Conservation (phyloP, 2,329 filamentous ascomycete species). For the Knufia fluminis region DNA sequence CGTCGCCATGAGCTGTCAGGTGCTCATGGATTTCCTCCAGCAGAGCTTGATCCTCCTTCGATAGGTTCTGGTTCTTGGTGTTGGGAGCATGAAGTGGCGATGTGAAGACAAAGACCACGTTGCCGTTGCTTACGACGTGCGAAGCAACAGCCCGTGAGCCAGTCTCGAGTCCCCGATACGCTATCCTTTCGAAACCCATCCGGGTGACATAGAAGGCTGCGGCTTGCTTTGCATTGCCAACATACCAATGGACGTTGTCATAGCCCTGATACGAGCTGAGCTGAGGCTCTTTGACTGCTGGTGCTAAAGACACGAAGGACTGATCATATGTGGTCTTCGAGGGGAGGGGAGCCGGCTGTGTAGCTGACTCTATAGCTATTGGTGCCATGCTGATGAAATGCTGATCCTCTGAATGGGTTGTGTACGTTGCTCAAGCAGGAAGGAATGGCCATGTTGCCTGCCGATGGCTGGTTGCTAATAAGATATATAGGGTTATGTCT, state of each 20-base stretch:
- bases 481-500: neutral
- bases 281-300: constrained; percentile 11
- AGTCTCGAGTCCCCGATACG: constrained; percentile 82
- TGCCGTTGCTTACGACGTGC: constrained; percentile 70
- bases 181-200: constrained; percentile 75
- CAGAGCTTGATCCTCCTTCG: constrained; percentile 50
- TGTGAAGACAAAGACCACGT: constrained; percentile 73
- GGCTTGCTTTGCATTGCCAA: constrained; percentile 93
- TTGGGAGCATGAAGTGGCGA: constrained; percentile 64
- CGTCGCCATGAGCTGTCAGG: constrained; percentile 80
- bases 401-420: neutral
- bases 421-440: neutral
- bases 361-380: constrained; percentile 8
- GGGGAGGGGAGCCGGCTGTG: constrained; percentile 12
- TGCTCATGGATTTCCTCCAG: constrained; percentile 72
- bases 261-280: constrained; percentile 60
- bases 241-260: constrained; percentile 91
- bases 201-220: constrained; percentile 79
- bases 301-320: constrained; percentile 1
- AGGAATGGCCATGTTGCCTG: neutral
- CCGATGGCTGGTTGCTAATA: neutral
- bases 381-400: neutral
- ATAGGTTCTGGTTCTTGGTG: constrained; percentile 40
- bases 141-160: constrained; percentile 72
- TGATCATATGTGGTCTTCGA: constrained; percentile 2